A percentile compares a stretch with the other conserved stretches of the same genome.
phyloP scores from a whole-genome alignment of 768 basidiomycete genomes.

The Tricholoma sp. region DNA sequence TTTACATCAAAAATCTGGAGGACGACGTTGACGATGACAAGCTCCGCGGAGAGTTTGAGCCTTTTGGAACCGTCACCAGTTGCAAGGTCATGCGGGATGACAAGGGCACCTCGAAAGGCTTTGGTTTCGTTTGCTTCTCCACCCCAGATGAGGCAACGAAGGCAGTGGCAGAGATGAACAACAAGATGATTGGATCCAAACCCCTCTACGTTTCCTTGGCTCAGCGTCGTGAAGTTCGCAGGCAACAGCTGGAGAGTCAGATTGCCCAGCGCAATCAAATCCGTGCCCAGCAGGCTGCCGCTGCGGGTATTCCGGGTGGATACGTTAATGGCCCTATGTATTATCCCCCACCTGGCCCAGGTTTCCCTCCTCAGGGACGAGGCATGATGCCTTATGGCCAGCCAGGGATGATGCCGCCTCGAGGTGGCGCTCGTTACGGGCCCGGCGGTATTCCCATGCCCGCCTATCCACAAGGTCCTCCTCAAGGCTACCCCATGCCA shows the following conservation, averaged over 20 bases:
- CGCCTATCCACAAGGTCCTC: slow-evolving; percentile 65
- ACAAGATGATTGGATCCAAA: slow-evolving; percentile 99
- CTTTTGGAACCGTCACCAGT: slow-evolving; percentile 95
- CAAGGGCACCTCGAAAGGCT: slow-evolving; percentile 88
- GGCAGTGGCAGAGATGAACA: slow-evolving; percentile 99
- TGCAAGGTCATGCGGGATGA: slow-evolving; percentile 99
- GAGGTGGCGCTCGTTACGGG: slow-evolving; percentile 42
- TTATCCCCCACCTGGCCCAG: slow-evolving; percentile 77
- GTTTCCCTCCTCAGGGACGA: slow-evolving; percentile 81
- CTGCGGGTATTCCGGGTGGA: slow-evolving; percentile 75
- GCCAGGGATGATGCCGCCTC: slow-evolving; percentile 84
- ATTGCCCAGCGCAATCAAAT: slow-evolving; percentile 98
- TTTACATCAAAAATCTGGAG: slow-evolving; percentile 99
- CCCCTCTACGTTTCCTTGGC: slow-evolving; percentile 98
- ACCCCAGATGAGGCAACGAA: slow-evolving; percentile 98
- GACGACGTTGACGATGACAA: slow-evolving; percentile 98
- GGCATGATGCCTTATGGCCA: slow-evolving; percentile 78
- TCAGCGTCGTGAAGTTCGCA: slow-evolving; percentile 95
- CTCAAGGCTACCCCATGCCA: slow-evolving; percentile 69
- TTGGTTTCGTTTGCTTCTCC: slow-evolving; percentile 99
- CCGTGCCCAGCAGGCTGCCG: slow-evolving; percentile 92
- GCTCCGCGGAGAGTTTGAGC: slow-evolving; percentile 93
- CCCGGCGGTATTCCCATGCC: slow-evolving; percentile 66
- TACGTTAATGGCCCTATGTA: slow-evolving; percentile 86
- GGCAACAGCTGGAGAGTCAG: slow-evolving; percentile 98